Percentiles rank a stretch among this genome's conserved stretches.
These are phyloP conservation scores for Shiraia sp. DNA, from an alignment of 2,329 filamentous ascomycete genomes.

Conservation along the genomic window DNA sequence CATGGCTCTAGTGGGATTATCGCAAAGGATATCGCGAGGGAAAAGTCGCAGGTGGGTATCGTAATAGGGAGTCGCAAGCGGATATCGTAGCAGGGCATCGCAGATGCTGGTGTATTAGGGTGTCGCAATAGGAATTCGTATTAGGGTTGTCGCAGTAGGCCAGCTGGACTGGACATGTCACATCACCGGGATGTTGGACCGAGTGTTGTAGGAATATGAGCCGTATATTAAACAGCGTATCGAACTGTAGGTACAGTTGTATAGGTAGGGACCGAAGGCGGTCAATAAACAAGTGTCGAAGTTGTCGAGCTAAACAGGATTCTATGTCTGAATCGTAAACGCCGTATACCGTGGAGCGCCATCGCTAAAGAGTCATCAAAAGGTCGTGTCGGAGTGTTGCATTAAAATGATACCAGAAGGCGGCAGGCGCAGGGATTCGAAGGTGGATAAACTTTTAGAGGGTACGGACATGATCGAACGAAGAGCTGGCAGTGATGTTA, in stretches of 20 bases:
- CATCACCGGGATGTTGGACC: slow-evolving; percentile 28
- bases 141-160: slow-evolving; percentile 15
- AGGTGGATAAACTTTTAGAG: neutral
- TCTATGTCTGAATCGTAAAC: slow-evolving; percentile 11
- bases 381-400: neutral
- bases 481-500: slow-evolving; percentile 6
- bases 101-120: slow-evolving; percentile 8
- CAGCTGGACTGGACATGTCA: slow-evolving; percentile 17
- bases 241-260: slow-evolving; percentile 13
- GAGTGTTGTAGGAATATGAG: slow-evolving; percentile 21
- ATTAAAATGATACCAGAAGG: slow-evolving; percentile 3
- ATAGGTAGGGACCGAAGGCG: slow-evolving; percentile 16
- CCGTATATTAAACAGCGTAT: slow-evolving; percentile 33
- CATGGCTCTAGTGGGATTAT: neutral
- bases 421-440: slow-evolving; percentile 6
- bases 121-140: slow-evolving; percentile 18
- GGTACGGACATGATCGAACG: neutral
- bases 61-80: slow-evolving; percentile 19
- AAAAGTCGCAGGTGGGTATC: slow-evolving; percentile 7
- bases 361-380: slow-evolving; percentile 6
- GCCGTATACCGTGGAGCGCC: slow-evolving; percentile 4
- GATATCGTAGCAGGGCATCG: slow-evolving; percentile 14
- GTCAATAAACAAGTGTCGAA: slow-evolving; percentile 14
- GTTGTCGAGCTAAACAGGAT: slow-evolving; percentile 11
- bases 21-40: slow-evolving; percentile 1